Conservation (phyloP, 202 grass and related monocot genomes). For the Zizania palustris region DNA sequence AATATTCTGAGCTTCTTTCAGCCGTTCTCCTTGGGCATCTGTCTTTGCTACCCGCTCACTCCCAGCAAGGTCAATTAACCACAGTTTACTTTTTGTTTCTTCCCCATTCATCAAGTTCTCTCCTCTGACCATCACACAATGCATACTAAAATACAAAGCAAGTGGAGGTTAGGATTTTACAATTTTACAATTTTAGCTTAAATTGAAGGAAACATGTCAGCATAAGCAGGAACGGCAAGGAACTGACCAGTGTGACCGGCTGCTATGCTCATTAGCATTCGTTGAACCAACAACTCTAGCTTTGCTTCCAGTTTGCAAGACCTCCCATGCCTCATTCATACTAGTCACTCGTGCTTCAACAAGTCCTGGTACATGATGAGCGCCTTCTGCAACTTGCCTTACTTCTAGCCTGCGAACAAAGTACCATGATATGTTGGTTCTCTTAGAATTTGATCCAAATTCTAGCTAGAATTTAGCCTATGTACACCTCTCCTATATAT, state of each 20-base stretch:
- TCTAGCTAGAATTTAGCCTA: no score
- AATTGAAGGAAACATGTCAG: background rate
- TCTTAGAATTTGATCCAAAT: no score
- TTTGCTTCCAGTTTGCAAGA: constrained; percentile 87
- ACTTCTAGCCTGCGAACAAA: constrained; percentile 73
- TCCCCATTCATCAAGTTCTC: constrained; percentile 88
- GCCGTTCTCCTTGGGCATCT: constrained; percentile 88
- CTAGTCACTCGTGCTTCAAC: constrained; percentile 73
- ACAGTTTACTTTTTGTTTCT: constrained; percentile 76
- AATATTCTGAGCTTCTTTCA: constrained; percentile 93
- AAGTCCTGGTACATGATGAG: constrained; percentile 95
- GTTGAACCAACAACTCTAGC: constrained; percentile 85
- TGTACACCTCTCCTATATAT: no score
- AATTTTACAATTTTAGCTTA: background rate
- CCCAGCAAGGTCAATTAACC: constrained; percentile 89
- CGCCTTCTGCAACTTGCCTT: constrained; percentile 75
- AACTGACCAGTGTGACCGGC: constrained; percentile 80
- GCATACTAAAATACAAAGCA: constrained; percentile 59
- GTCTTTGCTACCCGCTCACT: constrained; percentile 91
- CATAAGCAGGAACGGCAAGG: background rate
- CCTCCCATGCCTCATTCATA: constrained; percentile 85
- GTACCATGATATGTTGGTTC: background rate
- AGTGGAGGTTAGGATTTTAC: constrained; percentile 13
- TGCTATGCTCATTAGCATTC: constrained; percentile 96
- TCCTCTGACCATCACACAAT: constrained; percentile 96